A percentile compares a stretch with the other conserved stretches of the same genome.
These are phyloP conservation scores for Cercophora samala DNA, from an alignment of 495 filamentous ascomycete species.

Conservation along the genomic window DNA sequence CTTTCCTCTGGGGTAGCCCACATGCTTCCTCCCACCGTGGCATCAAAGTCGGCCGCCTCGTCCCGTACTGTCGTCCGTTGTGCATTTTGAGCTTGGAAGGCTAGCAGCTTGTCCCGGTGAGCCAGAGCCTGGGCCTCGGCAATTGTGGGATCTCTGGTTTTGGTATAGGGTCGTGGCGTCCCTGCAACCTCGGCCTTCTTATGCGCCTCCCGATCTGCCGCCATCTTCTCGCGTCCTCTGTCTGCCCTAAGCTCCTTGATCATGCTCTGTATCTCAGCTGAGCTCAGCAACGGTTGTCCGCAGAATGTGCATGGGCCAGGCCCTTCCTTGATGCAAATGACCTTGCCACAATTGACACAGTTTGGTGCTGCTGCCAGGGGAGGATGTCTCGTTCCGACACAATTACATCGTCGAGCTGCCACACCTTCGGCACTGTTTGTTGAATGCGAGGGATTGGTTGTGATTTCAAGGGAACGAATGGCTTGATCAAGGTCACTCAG, in stretches of 20 bases:
- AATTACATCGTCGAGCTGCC: slow-evolving; percentile 68
- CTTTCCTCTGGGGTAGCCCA: slow-evolving; percentile 89
- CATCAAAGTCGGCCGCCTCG: slow-evolving; percentile 92
- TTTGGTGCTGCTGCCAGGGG: slow-evolving; percentile 85
- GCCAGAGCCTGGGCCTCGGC: slow-evolving; percentile 59
- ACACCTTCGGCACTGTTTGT: slow-evolving; percentile 39
- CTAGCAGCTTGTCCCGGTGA: slow-evolving; percentile 78
- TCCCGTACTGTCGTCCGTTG: slow-evolving; percentile 83
- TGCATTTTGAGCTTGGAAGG: slow-evolving; percentile 86
- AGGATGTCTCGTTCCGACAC: slow-evolving; percentile 80
- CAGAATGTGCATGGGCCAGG: slow-evolving; percentile 96
- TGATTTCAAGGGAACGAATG: slow-evolving; percentile 84
- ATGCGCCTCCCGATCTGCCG: slow-evolving; percentile 66
- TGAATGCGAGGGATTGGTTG: slow-evolving; percentile 73
- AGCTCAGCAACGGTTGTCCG: slow-evolving; percentile 63
- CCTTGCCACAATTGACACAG: slow-evolving; percentile 88
- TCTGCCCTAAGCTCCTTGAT: slow-evolving; percentile 82
- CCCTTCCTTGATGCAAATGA: slow-evolving; percentile 94
- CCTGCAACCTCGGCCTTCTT: slow-evolving; percentile 58
- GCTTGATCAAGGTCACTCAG: slow-evolving; percentile 84
- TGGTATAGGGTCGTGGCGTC: slow-evolving; percentile 46
- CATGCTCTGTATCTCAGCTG: slow-evolving; percentile 74
- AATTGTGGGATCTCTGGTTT: slow-evolving; percentile 33
- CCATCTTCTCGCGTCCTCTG: slow-evolving; percentile 79
- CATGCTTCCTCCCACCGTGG: slow-evolving; percentile 62